These are phyloP conservation scores for Saccharata proteae DNA, from an alignment of 2,329 filamentous ascomycete genomes.

Conservation along the genomic window DNA sequence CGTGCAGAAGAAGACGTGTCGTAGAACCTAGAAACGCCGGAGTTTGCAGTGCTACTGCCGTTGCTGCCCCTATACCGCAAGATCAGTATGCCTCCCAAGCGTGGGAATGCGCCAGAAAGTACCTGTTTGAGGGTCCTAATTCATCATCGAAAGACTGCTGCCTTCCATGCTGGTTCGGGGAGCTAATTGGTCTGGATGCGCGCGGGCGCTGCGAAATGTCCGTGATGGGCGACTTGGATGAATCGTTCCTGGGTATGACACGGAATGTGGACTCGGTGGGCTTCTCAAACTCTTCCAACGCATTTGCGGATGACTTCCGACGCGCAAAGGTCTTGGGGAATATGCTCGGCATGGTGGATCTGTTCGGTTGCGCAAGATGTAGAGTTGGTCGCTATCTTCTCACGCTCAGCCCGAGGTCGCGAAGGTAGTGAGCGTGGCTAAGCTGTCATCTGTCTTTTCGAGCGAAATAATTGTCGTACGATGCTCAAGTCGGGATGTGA, in stretches of 20 bases:
- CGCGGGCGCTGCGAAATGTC: no score
- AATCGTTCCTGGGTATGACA: slow-evolving; percentile 21
- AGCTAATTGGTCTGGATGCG: no score
- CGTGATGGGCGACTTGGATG: no score
- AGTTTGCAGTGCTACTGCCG: slow-evolving; percentile 27
- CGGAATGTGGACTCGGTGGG: slow-evolving; percentile 19
- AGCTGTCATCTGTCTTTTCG: no score
- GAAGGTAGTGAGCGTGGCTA: no score
- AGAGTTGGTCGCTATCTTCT: no score
- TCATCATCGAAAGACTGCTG: slow-evolving; percentile 12
- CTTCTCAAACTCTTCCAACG: slow-evolving; percentile 17
- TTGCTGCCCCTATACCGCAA: slow-evolving; percentile 25
- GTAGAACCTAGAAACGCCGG: slow-evolving; percentile 22
- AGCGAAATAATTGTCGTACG: no score
- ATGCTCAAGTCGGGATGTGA: no score
- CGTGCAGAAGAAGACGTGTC: slow-evolving; percentile 20
- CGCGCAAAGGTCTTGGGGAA: slow-evolving; percentile 19
- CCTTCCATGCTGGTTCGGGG: slow-evolving; percentile 3
- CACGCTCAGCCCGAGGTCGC: no score
- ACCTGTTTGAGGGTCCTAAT: slow-evolving; percentile 25
- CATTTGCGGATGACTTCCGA: slow-evolving; percentile 25
- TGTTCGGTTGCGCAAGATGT: no score
- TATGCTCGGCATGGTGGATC: slow-evolving; percentile 6
- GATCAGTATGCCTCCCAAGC: slow-evolving; percentile 17
- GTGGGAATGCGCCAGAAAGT: slow-evolving; percentile 11